These are phyloP conservation scores for Podaxis carcinomalis DNA, from an alignment of 768 basidiomycete genomes.

Conservation along the genomic window DNA sequence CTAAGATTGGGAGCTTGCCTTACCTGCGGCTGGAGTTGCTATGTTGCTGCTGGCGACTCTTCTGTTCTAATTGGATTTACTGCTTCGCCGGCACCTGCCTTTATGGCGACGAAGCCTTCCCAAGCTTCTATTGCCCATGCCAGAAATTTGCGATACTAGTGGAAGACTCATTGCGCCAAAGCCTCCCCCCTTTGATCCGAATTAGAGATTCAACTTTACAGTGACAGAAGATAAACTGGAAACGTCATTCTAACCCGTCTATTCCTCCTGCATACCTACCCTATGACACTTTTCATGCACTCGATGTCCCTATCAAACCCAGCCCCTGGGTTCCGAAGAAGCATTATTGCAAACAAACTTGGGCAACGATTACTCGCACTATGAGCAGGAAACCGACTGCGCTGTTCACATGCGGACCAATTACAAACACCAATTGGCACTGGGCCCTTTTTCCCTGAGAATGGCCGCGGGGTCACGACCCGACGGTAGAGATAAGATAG, in stretches of 20 bases:
- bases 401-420: conserved; percentile 35
- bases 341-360: background rate
- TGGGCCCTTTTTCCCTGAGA: conserved; percentile 35
- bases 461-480: conserved; percentile 34
- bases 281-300: background rate
- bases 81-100: conserved; percentile 43
- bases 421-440: conserved; percentile 22
- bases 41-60: conserved; percentile 50
- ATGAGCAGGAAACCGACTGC: conserved; percentile 32
- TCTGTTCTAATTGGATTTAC: conserved; percentile 41
- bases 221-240: conserved; percentile 12
- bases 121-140: conserved; percentile 71
- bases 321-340: background rate
- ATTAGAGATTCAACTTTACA: conserved; percentile 48
- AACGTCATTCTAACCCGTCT: background rate
- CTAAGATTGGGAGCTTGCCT: background rate
- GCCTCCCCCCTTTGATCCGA: conserved; percentile 77
- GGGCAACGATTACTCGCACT: background rate
- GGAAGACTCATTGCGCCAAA: conserved; percentile 42
- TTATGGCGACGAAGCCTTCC: conserved; percentile 52
- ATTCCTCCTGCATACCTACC: background rate
- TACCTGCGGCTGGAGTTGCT: conserved; percentile 26
- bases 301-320: background rate
- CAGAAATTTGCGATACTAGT: conserved; percentile 51
- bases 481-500: conserved; percentile 27